phyloP scores from a whole-genome alignment of 257 asterid species.

The Solanum clarkiae region DNA sequence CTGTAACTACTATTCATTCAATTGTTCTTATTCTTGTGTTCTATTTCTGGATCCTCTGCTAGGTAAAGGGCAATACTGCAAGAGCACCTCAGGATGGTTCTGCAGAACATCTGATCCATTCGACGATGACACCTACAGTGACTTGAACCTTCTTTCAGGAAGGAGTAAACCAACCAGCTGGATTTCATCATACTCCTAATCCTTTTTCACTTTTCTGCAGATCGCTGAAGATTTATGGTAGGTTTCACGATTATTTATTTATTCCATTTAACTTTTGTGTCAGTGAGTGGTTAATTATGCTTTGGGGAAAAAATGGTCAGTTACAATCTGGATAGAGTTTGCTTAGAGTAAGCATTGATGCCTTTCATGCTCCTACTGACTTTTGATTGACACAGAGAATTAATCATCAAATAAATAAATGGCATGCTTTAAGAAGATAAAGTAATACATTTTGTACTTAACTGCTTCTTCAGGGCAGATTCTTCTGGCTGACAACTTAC shows the following conservation, averaged over 20 bases:
- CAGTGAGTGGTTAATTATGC: background rate
- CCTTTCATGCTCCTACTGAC: background rate
- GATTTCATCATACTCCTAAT: background rate
- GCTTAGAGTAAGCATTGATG: background rate
- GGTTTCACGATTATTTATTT: background rate
- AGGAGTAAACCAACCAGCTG: conserved; percentile 14
- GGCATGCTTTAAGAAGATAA: background rate
- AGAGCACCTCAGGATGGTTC: conserved; percentile 24
- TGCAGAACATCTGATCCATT: conserved; percentile 32
- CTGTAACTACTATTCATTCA: background rate
- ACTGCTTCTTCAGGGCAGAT: background rate
- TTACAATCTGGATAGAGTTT: background rate
- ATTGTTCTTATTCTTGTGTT: background rate
- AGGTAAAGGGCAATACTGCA: conserved; percentile 50
- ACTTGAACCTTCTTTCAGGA: conserved; percentile 25
- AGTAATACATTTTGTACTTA: background rate
- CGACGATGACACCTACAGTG: conserved; percentile 22
- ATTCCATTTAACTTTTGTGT: background rate
- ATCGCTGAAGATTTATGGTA: background rate
- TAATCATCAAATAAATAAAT: background rate
- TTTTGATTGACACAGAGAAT: background rate
- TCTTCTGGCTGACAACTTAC: background rate
- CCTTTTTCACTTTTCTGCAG: background rate
- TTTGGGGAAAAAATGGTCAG: background rate
- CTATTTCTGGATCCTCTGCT: background rate